Base-by-base conservation (phyloP, 2,329 filamentous ascomycete genomes). In the Hypoxylon sp. region DNA sequence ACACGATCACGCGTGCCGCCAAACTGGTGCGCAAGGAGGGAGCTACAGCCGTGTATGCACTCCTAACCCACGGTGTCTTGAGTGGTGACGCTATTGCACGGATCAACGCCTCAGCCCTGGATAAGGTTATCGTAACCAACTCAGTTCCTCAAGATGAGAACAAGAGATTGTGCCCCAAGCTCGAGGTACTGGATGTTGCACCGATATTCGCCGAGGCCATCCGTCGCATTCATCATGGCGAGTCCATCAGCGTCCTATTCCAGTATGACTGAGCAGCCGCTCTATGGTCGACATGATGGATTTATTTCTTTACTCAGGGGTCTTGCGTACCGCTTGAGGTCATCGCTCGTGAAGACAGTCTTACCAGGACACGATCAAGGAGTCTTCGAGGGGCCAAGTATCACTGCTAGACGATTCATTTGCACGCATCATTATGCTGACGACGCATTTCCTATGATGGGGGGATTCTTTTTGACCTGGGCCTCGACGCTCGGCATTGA, bases 1-100 rank as follows among this genome's bases (percentile, higher is more conserved):
- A 98, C 80, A 99, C 95, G 37, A 97, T 98, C 72, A 98, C 94
- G 0, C 88, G 95, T 64, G 95, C 95, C 7, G 95, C 95, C 28
- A 97, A 98, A 82, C 85, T 98, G n/a, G 82, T 98, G 69, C 97
- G 97, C 82, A 94, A 93, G 73, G 93, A 97, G 79, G 94, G 94
- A 44, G 95, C 95, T n/a, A 91, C 89, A 34, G 89, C 89, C 69
- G 93, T 98, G 47, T 97, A 94, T 76, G 95, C 95, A 6, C 85
- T 99, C 55, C 86, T 99, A 70, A 98, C 95, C 4, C 95, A 99
- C 75, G 95, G 94, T 55, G 93, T 98, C 67, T 87, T 99, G 74
- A 97, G 92, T 75, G 95, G 95, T 30, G 94, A 99, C 77, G 94
- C 94, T 56, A 95, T 98, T 73, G 89, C 93, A 52, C 89, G 94